Base-by-base conservation (phyloP, 441 rosid species). In the Populus hybrid region DNA sequence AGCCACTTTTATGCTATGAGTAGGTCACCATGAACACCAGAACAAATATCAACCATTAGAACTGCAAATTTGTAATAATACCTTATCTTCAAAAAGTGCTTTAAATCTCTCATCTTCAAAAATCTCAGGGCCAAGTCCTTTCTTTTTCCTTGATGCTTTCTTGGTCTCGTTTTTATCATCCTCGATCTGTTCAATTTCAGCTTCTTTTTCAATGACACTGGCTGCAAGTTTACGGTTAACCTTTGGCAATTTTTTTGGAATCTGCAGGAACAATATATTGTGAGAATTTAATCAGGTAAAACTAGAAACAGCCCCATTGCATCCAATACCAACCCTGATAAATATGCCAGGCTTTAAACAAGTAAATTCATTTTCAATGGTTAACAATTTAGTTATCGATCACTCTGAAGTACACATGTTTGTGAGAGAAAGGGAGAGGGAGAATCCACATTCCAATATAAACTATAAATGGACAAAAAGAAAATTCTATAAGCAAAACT, bases 111-210 rank as follows among this genome's bases (percentile, higher is more conserved):
- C 83, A 78, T 91, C 98, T 83, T 85, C 28, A 78, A 95, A 84
- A 78, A 80, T 46, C 18, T 88, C 92, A 42, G 75, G 28, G 75
- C 81, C 63, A 79, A 93, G 85, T 64, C 81, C 91, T 87, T 88
- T 95, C 91, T 86, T 94, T 83, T 87, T 95, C 90, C 87, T 93
- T 14, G 90, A 87, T 75, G 71, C 83, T 86, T 90, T 94, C 85
- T 88, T 90, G 23, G 75, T 72, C 75, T 90, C 95, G 67, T 74
- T 84, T 53, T 80, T 92, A 35, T 87, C 94, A 8, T 50, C 82
- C 50, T 53, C 88, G 65, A 83, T 86, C 77, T 78, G 85, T 70
- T 85, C 92, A 73, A 84, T 87, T 80, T 87, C 93, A 50, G 67
- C 87, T 82, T 92, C 94, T 42, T 86, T 83, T 74, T 87, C 84